Conservation (phyloP, 2,329 filamentous ascomycete species). For the Pseudogymnoascus sp. region DNA sequence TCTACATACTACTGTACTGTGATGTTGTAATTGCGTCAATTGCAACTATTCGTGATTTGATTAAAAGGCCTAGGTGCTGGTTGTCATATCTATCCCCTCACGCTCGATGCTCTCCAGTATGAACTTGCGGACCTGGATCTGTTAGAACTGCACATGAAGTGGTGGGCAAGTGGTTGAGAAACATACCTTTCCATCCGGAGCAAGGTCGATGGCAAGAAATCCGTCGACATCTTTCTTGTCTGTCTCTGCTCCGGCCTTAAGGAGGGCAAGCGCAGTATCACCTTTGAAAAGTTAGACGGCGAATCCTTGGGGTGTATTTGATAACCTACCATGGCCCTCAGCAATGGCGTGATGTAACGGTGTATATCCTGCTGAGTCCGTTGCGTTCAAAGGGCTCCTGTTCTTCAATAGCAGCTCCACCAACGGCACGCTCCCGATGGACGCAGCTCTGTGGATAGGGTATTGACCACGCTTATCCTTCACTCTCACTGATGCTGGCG, state of each 20-base stretch:
- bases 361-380: slow-evolving; percentile 75
- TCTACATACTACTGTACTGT: background rate
- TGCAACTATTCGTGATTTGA: background rate
- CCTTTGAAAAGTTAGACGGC: slow-evolving; percentile 34
- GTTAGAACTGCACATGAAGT: background rate
- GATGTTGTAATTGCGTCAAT: slow-evolving; percentile 14
- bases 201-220: slow-evolving; percentile 65
- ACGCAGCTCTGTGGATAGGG: slow-evolving; percentile 82
- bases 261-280: slow-evolving; percentile 70
- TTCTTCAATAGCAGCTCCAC: slow-evolving; percentile 69
- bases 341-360: slow-evolving; percentile 81
- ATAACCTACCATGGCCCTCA: slow-evolving; percentile 55
- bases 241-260: slow-evolving; percentile 77
- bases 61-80: background rate
- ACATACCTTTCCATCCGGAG: slow-evolving; percentile 74
- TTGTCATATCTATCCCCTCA: slow-evolving; percentile 60
- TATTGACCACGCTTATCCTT: slow-evolving; percentile 86
- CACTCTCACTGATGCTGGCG: slow-evolving; percentile 63
- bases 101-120: slow-evolving; percentile 70
- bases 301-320: background rate
- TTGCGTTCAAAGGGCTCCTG: slow-evolving; percentile 72
- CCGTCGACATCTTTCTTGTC: slow-evolving; percentile 69
- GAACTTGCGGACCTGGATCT: slow-evolving; percentile 45
- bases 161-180: background rate
- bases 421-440: slow-evolving; percentile 82